Base-by-base conservation (phyloP, 192 early-diverging fungal genomes). In the Podila horticola region DNA sequence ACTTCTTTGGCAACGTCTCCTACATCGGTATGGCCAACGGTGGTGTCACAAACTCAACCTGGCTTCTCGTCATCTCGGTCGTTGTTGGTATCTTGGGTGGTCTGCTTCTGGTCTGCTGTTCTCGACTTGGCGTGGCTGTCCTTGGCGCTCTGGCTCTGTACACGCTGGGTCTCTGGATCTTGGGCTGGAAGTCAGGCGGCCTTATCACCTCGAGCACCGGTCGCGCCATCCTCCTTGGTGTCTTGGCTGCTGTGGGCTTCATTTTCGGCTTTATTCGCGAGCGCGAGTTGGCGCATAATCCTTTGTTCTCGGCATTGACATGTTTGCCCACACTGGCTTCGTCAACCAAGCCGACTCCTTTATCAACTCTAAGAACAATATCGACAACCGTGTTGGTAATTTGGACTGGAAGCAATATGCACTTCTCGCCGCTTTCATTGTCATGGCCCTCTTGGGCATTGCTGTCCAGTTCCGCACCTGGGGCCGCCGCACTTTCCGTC, bases 241-340 rank as follows among this genome's bases (percentile, higher is more conserved):
- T 82, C 26, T 38, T 86, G 24, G 82, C 66, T 4, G 24, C 71
- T 29, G 38, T 77, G 10, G 83, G 79, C 19, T 76, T 86, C 24
- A 17, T 82, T 59, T 3, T 79, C 17, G 76, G 76, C 34, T 48
- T 92, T 89, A 57, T 64, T 90, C 66, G 89, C 93, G 79, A 88
- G 87, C 8, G 81, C 82, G 76, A 79, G 62, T 87, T 28, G 88
- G 90, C 17, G 75, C 87, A 12, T 88, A 83, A 50, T 67, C 85
- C 8, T 75, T 90, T 30, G 83, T 92, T 33, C 33, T 86, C 36
- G 90, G 88, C 11, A 62, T 91, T 2, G 90, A 91, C 65, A 49
- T 88, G 2, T 92, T 88, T 63, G 74, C 84, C 2, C 85, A 87
- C 49, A 90, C 88, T 30, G 89, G 88, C 1, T 88, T 90, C 64